Percentiles rank a stretch among this genome's conserved stretches.
Evolutionary conservation across 345 rosid species (phyloP).

Genomic region (Gossypium raimondii): DNA sequence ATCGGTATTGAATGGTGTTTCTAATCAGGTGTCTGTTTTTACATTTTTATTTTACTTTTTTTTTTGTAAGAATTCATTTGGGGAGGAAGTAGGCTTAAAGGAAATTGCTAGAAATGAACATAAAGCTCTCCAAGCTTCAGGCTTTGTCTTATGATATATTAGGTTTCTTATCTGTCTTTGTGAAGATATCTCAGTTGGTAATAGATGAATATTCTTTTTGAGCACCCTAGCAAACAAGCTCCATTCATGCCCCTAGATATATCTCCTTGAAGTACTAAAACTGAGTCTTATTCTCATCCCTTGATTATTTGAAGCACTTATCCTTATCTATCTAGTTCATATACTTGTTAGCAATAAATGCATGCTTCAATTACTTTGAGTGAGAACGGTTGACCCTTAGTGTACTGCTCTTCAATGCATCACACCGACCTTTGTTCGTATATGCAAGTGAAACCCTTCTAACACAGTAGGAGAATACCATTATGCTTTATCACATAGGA

Average conservation of each 20-base stretch:
- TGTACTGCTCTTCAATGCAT: background rate
- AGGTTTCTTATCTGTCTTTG: background rate
- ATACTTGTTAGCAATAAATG: background rate
- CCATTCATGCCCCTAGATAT: background rate
- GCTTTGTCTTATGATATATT: background rate
- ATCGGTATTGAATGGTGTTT: slow-evolving; percentile 16
- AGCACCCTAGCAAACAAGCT: background rate
- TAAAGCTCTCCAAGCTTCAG: background rate
- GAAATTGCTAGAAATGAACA: background rate
- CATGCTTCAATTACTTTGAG: background rate
- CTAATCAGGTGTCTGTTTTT: slow-evolving; percentile 23
- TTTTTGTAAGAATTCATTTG: background rate
- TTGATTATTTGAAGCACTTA: background rate
- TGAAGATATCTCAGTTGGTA: background rate
- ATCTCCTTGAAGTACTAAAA: slow-evolving; percentile 1
- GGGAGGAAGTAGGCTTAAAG: background rate
- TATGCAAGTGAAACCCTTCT: background rate
- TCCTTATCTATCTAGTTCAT: background rate
- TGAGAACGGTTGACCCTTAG: background rate
- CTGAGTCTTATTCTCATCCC: background rate
- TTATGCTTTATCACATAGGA: background rate
- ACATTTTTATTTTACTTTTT: background rate
- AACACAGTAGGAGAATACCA: background rate
- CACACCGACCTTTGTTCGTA: background rate
- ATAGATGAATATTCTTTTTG: background rate